A percentile compares a stretch with the other conserved stretches of the same genome.
Conservation (phyloP, 805 yeast species). For the Ogataea zsoltii region DNA sequence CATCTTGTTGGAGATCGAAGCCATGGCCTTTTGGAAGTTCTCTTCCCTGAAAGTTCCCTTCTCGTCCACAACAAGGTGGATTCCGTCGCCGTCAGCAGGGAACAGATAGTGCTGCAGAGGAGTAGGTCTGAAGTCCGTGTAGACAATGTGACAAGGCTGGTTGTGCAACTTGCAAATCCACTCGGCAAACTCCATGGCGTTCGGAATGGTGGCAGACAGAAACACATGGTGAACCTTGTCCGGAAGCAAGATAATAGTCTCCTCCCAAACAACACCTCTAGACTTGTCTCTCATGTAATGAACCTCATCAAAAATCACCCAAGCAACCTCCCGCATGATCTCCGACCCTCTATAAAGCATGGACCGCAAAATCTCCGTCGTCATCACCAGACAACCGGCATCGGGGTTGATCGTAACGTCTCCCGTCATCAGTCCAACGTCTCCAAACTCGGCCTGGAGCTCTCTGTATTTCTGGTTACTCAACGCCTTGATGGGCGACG, state of each 20-base stretch:
- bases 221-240: constrained; percentile 95
- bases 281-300: constrained; percentile 98
- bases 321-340: constrained; percentile 97
- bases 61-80: constrained; percentile 96
- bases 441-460: constrained; percentile 87
- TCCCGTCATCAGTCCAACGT: constrained; percentile 98
- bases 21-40: constrained; percentile 98
- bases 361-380: constrained; percentile 94
- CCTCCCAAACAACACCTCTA: constrained; percentile 99
- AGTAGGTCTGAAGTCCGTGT: constrained; percentile 98
- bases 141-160: constrained; percentile 98
- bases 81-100: constrained; percentile 99
- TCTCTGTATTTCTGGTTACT: constrained; percentile 95
- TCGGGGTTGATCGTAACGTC: constrained; percentile 98
- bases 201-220: constrained; percentile 94
- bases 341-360: constrained; percentile 98
- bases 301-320: constrained; percentile 98
- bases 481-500: constrained; percentile 93
- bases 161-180: constrained; percentile 95
- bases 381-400: constrained; percentile 98
- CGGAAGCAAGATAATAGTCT: constrained; percentile 91
- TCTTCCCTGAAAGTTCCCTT: constrained; percentile 95
- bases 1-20: constrained; percentile 74
- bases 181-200: constrained; percentile 97
- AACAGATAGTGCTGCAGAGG: constrained; percentile 96